Conservation (phyloP, 768 basidiomycete species). For the Amanita rimosa region DNA sequence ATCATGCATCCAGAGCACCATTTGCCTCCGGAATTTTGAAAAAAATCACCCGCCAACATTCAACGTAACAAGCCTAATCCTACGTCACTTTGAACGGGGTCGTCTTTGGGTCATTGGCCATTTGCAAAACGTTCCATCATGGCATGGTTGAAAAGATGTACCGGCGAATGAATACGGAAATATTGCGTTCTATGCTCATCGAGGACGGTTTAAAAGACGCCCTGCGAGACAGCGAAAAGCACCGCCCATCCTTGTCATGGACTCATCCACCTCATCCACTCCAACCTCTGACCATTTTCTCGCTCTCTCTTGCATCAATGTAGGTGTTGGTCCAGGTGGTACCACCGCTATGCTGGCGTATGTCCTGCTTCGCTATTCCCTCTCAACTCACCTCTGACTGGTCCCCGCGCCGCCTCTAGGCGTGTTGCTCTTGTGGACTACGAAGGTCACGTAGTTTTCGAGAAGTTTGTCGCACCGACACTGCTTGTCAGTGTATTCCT, state of each 20-base stretch:
- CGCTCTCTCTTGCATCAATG: slow-evolving; percentile 52
- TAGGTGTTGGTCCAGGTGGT: slow-evolving; percentile 76
- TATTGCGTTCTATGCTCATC: background rate
- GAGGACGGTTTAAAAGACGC: slow-evolving; percentile 1
- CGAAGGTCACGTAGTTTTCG: slow-evolving; percentile 45
- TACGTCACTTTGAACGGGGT: slow-evolving; percentile 3
- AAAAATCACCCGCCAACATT: background rate
- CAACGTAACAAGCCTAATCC: slow-evolving; percentile 4
- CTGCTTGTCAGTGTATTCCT: slow-evolving; percentile 21
- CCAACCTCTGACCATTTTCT: slow-evolving; percentile 35
- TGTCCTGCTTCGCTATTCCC: slow-evolving; percentile 16
- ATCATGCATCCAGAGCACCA: background rate
- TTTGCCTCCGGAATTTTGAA: background rate
- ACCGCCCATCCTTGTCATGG: slow-evolving; percentile 7
- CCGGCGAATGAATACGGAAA: slow-evolving; percentile 4
- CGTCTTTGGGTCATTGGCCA: background rate
- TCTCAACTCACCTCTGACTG: background rate
- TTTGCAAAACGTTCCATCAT: slow-evolving; percentile 1
- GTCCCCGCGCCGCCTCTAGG: slow-evolving; percentile 16
- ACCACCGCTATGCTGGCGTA: slow-evolving; percentile 79
- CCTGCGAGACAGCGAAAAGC: background rate
- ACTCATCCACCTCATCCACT: slow-evolving; percentile 27
- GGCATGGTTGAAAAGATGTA: background rate
- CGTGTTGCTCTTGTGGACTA: slow-evolving; percentile 44
- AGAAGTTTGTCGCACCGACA: slow-evolving; percentile 59